Evolutionary conservation across 768 basidiomycete species (phyloP).

Genomic region (Porphyrellus cyaneotinctus): DNA sequence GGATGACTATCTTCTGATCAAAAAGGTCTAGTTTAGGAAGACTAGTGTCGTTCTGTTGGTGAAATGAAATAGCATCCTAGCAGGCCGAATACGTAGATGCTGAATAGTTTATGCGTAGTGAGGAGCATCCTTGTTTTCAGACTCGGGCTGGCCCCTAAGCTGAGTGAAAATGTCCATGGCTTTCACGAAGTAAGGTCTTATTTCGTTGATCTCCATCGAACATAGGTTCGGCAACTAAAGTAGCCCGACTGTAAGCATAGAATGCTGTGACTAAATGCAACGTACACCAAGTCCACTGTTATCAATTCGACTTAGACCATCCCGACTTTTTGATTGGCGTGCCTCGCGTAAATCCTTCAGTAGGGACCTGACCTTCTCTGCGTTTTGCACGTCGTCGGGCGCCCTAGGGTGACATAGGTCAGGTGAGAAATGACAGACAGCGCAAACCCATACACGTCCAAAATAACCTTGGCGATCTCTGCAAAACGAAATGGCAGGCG

Average conservation of each 20-base stretch:
- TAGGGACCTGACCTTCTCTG: constrained; percentile 79
- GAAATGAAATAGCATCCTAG: background rate
- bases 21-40: too few relatives aligned
- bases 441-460: constrained; percentile 74
- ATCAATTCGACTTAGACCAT: constrained; percentile 77
- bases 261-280: constrained; percentile 7
- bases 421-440: background rate
- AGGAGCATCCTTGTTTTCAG: background rate
- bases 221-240: constrained; percentile 76
- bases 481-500: constrained; percentile 82
- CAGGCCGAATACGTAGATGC: background rate
- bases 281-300: constrained; percentile 77
- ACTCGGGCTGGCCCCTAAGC: constrained; percentile 34
- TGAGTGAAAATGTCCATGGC: constrained; percentile 73
- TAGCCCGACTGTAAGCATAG: background rate
- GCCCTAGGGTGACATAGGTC: constrained; percentile 49
- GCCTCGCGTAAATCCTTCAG: constrained; percentile 96
- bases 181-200: constrained; percentile 82
- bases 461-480: constrained; percentile 84
- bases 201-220: constrained; percentile 92
- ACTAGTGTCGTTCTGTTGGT: background rate
- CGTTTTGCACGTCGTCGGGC: constrained; percentile 80
- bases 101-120: constrained; percentile 3
- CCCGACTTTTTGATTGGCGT: constrained; percentile 88
- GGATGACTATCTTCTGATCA: too few relatives aligned